Base-by-base conservation (phyloP, 768 basidiomycete species). In the Auricularia heimuer region DNA sequence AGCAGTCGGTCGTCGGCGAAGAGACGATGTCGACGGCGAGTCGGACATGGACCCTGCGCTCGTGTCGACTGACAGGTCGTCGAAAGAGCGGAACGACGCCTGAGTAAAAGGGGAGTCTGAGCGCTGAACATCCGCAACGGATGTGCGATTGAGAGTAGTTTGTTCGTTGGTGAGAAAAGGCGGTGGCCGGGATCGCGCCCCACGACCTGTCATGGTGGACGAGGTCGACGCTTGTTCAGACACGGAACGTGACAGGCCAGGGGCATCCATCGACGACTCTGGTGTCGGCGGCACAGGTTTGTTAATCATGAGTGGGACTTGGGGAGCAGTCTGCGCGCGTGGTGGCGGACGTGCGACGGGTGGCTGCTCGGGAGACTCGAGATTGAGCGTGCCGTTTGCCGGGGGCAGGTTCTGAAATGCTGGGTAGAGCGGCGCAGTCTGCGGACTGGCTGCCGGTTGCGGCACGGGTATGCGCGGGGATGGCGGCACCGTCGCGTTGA, bases 211-310 rank as follows among this genome's bases (percentile, higher is more conserved):
- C 66, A 67, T 24, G 54, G n/a, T 33, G 47, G 42, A n/a, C 58
- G 61, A 51, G 54, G 56, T 45, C 51, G 61, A 54, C 21, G 29
- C 37, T 42, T 39, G 18, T 51, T 51, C 56, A 11, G 56, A 60
- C 14, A 35, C 34, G 16, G 56, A 60, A 18, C 56, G 56, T 34
- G 56, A 33, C 16, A 60, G 56, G 10, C 24, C 34, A 33, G 56
- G 24, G 56, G 16, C 56, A 35, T 35, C 47, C 21, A 21, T 51
- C 16, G 47, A 51, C 18, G 47, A 44, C 18, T 51, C 65, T 33
- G 75, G 72, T 29, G 75, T 71, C 18, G 75, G 76, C 7, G 79
- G 76, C 24, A 74, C 74, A 7, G 77, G 74, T 62, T 75, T 79
- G 61, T 74, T 75, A 64, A 75, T 71, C 45, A 68, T 66, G 67